phyloP scores from a whole-genome alignment of 2,329 filamentous ascomycete genomes.

The Diaporthe vexans region DNA sequence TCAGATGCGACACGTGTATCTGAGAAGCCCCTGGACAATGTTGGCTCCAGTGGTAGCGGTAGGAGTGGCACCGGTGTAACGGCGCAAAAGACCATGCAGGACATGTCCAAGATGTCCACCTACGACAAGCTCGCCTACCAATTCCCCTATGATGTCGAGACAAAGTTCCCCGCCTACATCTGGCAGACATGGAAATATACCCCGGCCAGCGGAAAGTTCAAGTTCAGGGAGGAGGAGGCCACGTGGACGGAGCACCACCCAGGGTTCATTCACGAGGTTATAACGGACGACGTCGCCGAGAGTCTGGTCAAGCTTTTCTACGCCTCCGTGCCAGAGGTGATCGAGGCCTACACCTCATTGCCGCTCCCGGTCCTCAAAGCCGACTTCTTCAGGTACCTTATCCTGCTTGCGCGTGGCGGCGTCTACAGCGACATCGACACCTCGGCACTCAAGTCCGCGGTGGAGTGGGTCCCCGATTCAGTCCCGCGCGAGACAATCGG shows the following conservation, averaged over 20 bases:
- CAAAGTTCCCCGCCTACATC: conserved; percentile 96
- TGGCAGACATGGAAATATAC: conserved; percentile 99
- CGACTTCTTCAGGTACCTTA: conserved; percentile 83
- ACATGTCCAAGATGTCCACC: conserved; percentile 79
- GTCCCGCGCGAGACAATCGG: conserved; percentile 85
- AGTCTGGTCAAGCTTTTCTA: conserved; percentile 90
- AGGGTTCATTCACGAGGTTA: conserved; percentile 94
- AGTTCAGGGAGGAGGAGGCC: conserved; percentile 86
- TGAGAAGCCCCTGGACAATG: conserved; percentile 40
- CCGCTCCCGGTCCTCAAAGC: conserved; percentile 83
- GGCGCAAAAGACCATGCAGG: conserved; percentile 74
- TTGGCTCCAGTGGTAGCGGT: conserved; percentile 36
- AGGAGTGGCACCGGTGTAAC: conserved; percentile 19
- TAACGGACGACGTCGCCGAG: conserved; percentile 89
- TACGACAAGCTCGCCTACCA: conserved; percentile 90
- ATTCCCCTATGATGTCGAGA: conserved; percentile 90
- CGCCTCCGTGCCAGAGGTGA: conserved; percentile 82
- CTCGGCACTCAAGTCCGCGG: conserved; percentile 82
- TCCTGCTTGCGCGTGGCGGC: conserved; percentile 72
- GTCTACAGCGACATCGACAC: conserved; percentile 96
- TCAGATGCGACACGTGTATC: conserved; percentile 36
- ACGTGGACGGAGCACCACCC: conserved; percentile 92
- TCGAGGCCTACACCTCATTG: conserved; percentile 81
- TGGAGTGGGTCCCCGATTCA: conserved; percentile 86
- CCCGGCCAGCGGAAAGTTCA: conserved; percentile 82